These are phyloP conservation scores for Zygosaccharomyces sapae DNA, from an alignment of 1,139 yeast genomes.

Conservation along the genomic window DNA sequence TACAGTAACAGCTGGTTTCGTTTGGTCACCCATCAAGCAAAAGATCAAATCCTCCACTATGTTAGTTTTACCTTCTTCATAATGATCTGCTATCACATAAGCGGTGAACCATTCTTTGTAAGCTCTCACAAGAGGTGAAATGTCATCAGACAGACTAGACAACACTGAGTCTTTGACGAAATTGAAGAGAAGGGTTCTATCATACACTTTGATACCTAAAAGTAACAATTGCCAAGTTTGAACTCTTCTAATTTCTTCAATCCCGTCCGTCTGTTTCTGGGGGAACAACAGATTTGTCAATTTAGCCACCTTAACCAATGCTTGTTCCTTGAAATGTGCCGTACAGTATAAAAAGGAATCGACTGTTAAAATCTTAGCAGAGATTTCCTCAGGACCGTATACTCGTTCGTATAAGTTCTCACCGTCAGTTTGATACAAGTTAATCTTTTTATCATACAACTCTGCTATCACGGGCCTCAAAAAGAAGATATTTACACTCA, in stretches of 20 bases:
- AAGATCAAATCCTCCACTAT: constrained; percentile 34
- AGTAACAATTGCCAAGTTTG: constrained; percentile 54
- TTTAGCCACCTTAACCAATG: constrained; percentile 45
- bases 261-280: constrained; percentile 55
- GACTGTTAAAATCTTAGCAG: constrained; percentile 50
- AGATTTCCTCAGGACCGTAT: constrained; percentile 60
- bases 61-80: constrained; percentile 31
- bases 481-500: constrained; percentile 52
- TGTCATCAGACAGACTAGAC: constrained; percentile 47
- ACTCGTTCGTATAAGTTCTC: constrained; percentile 44
- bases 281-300: constrained; percentile 46
- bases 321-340: constrained; percentile 38
- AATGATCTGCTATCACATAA: constrained; percentile 33
- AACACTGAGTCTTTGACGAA: constrained; percentile 30
- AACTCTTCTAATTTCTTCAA: constrained; percentile 64
- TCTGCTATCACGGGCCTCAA: constrained; percentile 56
- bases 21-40: constrained; percentile 34
- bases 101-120: constrained; percentile 79
- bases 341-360: constrained; percentile 43
- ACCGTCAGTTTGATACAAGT: constrained; percentile 12
- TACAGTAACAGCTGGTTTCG: constrained; percentile 51
- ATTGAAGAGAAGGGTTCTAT: constrained; percentile 19
- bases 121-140: constrained; percentile 71
- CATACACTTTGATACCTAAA: constrained; percentile 34
- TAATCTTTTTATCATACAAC: constrained; percentile 43